Evolutionary conservation across 2,329 filamentous ascomycete genomes (phyloP).

Genomic region (Ascochyta rabiei): DNA sequence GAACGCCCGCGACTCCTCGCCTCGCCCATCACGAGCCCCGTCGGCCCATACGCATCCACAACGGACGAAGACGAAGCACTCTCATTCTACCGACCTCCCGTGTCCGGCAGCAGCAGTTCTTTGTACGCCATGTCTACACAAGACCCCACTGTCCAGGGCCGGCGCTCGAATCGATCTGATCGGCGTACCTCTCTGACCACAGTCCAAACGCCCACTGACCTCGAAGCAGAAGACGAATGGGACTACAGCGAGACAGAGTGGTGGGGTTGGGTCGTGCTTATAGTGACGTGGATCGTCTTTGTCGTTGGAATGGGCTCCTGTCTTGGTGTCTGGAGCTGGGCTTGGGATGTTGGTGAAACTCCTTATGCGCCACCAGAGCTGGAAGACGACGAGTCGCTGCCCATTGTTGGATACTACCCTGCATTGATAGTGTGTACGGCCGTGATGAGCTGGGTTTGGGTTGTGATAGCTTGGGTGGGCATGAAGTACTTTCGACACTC

Average conservation of each 20-base stretch:
- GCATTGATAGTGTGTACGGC: conserved; percentile 90
- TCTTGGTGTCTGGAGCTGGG: conserved; percentile 96
- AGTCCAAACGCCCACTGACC: conserved; percentile 31
- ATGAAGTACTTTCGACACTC: conserved; percentile 99
- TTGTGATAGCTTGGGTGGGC: conserved; percentile 94
- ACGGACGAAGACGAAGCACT: conserved; percentile 84
- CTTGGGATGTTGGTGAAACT: conserved; percentile 96
- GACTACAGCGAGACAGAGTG: conserved; percentile 95
- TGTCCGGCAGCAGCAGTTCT: conserved; percentile 52
- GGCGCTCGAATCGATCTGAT: conserved; percentile 38
- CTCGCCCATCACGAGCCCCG: conserved; percentile 57
- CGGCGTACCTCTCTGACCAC: conserved; percentile 32
- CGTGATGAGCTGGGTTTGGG: conserved; percentile 99
- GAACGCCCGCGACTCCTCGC: conserved; percentile 42
- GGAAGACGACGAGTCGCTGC: conserved; percentile 91
- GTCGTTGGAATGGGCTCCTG: conserved; percentile 96
- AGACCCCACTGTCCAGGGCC: conserved; percentile 33
- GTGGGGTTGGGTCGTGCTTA: conserved; percentile 95
- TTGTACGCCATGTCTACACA: conserved; percentile 37
- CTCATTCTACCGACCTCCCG: conserved; percentile 59
- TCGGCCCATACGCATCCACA: conserved; percentile 70
- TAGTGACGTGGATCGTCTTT: conserved; percentile 94
- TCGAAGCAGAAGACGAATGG: conserved; percentile 64
- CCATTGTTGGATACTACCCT: conserved; percentile 96
- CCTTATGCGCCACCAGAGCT: conserved; percentile 94